phyloP scores from a whole-genome alignment of 306 rosid genomes.

The Mimosa bimucronata region DNA sequence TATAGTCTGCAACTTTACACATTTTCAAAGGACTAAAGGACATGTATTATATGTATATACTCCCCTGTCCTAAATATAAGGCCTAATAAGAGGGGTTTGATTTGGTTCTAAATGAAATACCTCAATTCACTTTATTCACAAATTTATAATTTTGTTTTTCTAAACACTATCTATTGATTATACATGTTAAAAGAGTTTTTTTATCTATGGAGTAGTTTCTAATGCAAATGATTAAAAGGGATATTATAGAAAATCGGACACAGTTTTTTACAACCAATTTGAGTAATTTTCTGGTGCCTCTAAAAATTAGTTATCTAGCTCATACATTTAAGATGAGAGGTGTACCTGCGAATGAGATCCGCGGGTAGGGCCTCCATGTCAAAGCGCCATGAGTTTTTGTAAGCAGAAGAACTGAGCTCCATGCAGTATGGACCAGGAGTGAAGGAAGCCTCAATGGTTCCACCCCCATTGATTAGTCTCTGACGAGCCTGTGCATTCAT shows the following conservation, averaged over 20 bases:
- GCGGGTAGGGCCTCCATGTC: conserved; percentile 85
- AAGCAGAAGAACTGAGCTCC: conserved; percentile 91
- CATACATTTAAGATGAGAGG: too few species aligned
- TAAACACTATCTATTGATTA: too few species aligned
- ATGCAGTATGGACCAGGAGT: conserved; percentile 86
- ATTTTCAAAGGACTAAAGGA: background rate
- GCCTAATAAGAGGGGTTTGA: background rate
- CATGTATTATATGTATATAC: conserved; percentile 11
- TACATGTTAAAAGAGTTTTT: too few species aligned
- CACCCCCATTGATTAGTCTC: conserved; percentile 65
- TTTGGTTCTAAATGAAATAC: background rate
- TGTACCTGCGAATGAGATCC: conserved; percentile 75
- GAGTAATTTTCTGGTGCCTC: background rate
- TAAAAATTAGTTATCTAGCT: too few species aligned
- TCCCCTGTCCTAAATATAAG: too few species aligned
- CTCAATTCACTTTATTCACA: too few species aligned
- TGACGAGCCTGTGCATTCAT: conserved; percentile 88
- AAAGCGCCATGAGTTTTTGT: conserved; percentile 82
- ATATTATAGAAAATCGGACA: too few species aligned
- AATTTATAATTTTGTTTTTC: background rate
- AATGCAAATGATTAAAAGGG: too few species aligned
- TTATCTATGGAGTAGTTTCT: too few species aligned
- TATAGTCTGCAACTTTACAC: background rate
- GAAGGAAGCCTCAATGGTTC: conserved; percentile 80
- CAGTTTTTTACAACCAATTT: too few species aligned